Evolutionary conservation across 73 alveolate species (phyloP).

Genomic region (Halteria grandinella): DNA sequence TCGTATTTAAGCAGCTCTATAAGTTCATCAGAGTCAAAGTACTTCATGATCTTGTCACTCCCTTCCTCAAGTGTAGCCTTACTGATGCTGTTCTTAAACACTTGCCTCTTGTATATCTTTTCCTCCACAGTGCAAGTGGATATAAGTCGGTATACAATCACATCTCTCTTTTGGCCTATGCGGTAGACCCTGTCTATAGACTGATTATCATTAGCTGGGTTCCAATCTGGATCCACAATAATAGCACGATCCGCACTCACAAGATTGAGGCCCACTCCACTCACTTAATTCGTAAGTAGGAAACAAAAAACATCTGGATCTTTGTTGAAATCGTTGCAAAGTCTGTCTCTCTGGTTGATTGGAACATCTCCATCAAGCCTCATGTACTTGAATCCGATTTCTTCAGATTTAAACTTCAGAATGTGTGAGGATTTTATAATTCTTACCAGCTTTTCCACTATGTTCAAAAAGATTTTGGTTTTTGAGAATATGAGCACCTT

Average conservation of each 20-base stretch:
- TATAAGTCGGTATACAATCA: constrained; percentile 85
- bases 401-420: neutral
- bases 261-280: constrained; percentile 94
- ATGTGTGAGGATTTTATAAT: neutral
- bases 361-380: constrained; percentile 66
- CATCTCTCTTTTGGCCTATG: constrained; percentile 91
- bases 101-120: constrained; percentile 82
- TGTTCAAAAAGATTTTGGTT: constrained; percentile 69
- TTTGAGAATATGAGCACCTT: constrained; percentile 73
- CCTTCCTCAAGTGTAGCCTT: constrained; percentile 71
- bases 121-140: constrained; percentile 90
- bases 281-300: constrained; percentile 70
- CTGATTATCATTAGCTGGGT: constrained; percentile 94
- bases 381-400: neutral
- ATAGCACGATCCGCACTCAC: constrained; percentile 93
- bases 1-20: constrained; percentile 55
- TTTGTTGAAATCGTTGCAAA: constrained; percentile 66
- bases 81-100: constrained; percentile 69
- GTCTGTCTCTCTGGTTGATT: constrained; percentile 63
- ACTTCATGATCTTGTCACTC: neutral
- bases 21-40: constrained; percentile 50
- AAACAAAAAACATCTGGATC: constrained; percentile 72
- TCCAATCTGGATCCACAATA: constrained; percentile 98
- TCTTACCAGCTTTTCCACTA: constrained; percentile 65
- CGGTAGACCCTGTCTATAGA: constrained; percentile 95